Base-by-base conservation (phyloP, 306 rosid genomes). In the Acmispon strigosus region DNA sequence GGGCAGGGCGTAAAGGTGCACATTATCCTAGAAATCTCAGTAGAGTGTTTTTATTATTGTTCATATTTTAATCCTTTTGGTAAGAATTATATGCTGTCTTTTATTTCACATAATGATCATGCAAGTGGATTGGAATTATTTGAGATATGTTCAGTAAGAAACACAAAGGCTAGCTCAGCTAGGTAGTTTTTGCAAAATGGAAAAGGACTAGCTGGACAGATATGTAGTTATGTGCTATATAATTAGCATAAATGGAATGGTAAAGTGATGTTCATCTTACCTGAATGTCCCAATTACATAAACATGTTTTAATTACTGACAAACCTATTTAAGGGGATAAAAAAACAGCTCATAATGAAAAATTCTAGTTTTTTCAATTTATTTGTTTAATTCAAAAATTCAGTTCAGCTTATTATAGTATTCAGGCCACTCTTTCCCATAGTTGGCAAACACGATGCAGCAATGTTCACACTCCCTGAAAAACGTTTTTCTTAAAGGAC, bases 1-100 rank as follows among this genome's bases (percentile, higher is more conserved):
- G 78, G 42, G 82, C 44, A 68, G 0, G 27, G 54, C 74, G 22
- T 78, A 59, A 62, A 54, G 19, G 54, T 54, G 65, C 48, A 58
- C 7, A 62, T 22, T 37, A 48, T 32, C 14, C 53, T 36, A 39
- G 45, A 59, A 61, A 72, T 60, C 51, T 48, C 24, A 48, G 43
- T 22, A 56, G 16, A 56, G 20, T 18, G 42, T 62, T 37, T 32
- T 70, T 62, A 7, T 54, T 43, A 14, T 4, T 43, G 9, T 59
- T 64, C 51, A 52, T 4, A 3, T 37, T 52, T 20, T 58, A 41
- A 12, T 69, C 10, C 10, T 52, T 53, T 47, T 34, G 39, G 29
- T 15, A 3, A 24, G 11, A 9, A 50, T 52, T 13, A 60, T 39
- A 55, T 53, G 39, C 15, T 45, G 4, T 2, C 5, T 34, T 76